Conservation (phyloP, 306 rosid species). For the Citrullus amarus region DNA sequence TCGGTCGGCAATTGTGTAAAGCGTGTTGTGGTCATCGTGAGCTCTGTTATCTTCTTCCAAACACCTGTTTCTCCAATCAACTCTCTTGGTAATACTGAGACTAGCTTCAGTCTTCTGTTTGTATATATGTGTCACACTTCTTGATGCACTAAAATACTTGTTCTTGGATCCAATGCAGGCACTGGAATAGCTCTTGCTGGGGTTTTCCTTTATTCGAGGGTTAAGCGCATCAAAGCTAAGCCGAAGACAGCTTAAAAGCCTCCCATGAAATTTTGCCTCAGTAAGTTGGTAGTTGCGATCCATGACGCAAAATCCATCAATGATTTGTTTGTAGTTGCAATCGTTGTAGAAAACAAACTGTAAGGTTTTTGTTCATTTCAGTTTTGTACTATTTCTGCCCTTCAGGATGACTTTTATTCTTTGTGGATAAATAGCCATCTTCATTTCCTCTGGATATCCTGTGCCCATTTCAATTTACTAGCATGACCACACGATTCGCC, state of each 20-base stretch:
- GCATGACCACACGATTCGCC: not conserved
- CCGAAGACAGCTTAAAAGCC: constrained; percentile 48
- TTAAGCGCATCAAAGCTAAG: constrained; percentile 70
- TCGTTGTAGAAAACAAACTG: constrained; percentile 16
- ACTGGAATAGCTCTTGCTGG: constrained; percentile 87
- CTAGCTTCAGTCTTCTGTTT: constrained; percentile 12
- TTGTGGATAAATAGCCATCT: constrained; percentile 5
- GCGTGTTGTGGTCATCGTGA: constrained; percentile 87
- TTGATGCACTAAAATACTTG: not conserved
- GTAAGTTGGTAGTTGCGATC: constrained; percentile 1
- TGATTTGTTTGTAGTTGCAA: constrained; percentile 23
- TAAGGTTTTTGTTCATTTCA: not conserved
- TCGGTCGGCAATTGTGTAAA: constrained; percentile 89
- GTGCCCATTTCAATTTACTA: not conserved
- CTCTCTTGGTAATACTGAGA: constrained; percentile 47
- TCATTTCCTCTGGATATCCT: not conserved
- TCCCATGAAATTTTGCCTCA: constrained; percentile 19
- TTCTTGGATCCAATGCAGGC: constrained; percentile 34
- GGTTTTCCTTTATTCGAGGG: constrained; percentile 87
- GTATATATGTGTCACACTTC: not conserved
- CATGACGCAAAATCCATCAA: constrained; percentile 1
- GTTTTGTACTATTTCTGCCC: not conserved
- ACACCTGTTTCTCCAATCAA: constrained; percentile 77
- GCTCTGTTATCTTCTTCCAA: constrained; percentile 88
- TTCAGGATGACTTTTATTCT: constrained; percentile 14